A percentile compares a stretch with the other conserved stretches of the same genome.
Conservation (phyloP, 495 filamentous ascomycete species). For the Penicillium bovifimosum region DNA sequence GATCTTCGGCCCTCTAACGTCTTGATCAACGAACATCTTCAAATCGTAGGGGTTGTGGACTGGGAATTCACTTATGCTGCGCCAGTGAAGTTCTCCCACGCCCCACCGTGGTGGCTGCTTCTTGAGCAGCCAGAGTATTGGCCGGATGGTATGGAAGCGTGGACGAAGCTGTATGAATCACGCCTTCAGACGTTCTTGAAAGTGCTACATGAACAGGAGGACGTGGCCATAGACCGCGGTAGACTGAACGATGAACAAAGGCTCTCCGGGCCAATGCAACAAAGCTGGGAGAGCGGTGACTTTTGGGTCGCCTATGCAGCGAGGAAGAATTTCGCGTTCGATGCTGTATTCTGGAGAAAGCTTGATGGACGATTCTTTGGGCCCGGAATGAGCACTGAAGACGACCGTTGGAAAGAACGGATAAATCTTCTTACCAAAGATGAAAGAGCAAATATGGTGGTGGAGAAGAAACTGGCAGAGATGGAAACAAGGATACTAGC, state of each 20-base stretch:
- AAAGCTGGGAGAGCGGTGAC: background rate
- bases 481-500: conserved; percentile 5
- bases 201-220: background rate
- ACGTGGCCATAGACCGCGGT: background rate
- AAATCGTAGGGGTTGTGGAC: conserved; percentile 6
- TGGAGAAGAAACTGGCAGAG: conserved; percentile 1
- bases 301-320: background rate
- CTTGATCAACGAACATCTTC: conserved; percentile 12
- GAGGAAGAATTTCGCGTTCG: background rate
- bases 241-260: background rate
- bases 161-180: background rate
- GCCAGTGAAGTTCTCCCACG: conserved; percentile 10
- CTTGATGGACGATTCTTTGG: background rate
- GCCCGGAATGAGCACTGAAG: background rate
- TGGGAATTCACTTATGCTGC: no score
- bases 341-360: background rate
- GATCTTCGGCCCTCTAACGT: conserved; percentile 27
- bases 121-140: conserved; percentile 7
- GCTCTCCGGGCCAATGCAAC: background rate
- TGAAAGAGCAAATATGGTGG: conserved; percentile 9
- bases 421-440: conserved; percentile 2
- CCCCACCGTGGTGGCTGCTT: conserved; percentile 13
- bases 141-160: background rate
- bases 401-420: conserved; percentile 11
- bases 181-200: background rate